Evolutionary conservation across 2,329 filamentous ascomycete genomes (phyloP), one percentile per base, ranked within the genome.

Genomic region (Trichoderma harzianum): DNA sequence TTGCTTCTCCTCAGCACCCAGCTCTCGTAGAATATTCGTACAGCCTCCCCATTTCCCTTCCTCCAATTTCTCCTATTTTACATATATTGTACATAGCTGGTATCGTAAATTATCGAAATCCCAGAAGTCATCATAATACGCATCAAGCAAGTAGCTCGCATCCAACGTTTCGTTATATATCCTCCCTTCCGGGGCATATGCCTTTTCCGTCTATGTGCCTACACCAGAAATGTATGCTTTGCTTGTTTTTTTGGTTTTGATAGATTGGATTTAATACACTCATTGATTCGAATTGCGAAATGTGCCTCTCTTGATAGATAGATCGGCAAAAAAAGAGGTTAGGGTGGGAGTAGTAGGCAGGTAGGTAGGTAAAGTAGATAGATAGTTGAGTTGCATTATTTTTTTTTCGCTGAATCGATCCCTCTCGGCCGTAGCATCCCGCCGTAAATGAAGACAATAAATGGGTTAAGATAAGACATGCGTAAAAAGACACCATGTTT

Each of bases 321-420:
- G n/a, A 24, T 39, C 47, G 57, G 30, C 5, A 51, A 60, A 51
- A 60, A 34, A 53, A 12, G 47, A 53, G 11, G 11, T 21, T 24
- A 53, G 21, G 21, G 47, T 24, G 11, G 18, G n/a, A 47, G n/a
- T 51, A 53, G 14, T 34, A 68, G n/a, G n/a, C n/a, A 18, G 18
- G 53, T 21, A 60, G 36, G 28, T 14, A 61, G 39, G 16, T 60
- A 47, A 28, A 24, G 36, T 57, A 53, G 34, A 30, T 32, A 34
- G 26, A 51, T 14, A 57, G 24, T 47, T 24, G 30, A 57, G 60
- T 64, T 57, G 58, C 34, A 70, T 64, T 64, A 60, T 57, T 12
- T 70, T 63, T 47, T 64, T n/a, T 57, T 36, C 30, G 61, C 34
- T 64, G 68, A 47, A 61, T 60, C 65, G 55, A 69, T 58, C 60